Percentiles rank a stretch among this genome's conserved stretches.
phyloP scores from a whole-genome alignment of 2,329 filamentous ascomycete genomes.

The Aspergillus pseudonomiae region DNA sequence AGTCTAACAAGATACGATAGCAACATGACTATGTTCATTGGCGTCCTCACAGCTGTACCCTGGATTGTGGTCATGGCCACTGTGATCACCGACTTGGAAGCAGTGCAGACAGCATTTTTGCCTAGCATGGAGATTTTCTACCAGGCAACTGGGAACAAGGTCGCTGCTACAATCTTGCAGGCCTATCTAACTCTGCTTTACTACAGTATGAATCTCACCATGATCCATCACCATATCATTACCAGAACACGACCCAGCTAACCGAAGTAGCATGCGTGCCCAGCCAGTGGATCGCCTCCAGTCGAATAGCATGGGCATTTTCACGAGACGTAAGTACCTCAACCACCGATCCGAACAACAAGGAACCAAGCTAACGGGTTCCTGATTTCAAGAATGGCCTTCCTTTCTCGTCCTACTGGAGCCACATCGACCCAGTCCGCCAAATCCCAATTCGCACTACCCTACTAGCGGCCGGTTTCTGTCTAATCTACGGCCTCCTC shows the following conservation, averaged over 20 bases:
- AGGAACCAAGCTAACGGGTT: neutral
- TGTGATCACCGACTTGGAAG: conserved; percentile 30
- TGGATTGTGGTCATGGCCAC: conserved; percentile 30
- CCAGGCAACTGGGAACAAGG: conserved; percentile 30
- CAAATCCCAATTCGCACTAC: conserved; percentile 35
- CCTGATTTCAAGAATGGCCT: conserved; percentile 20
- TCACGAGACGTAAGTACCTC: conserved; percentile 30
- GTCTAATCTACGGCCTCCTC: conserved; percentile 34
- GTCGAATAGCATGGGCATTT: conserved; percentile 39
- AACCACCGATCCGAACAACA: neutral
- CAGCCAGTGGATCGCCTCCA: conserved; percentile 35
- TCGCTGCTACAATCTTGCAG: conserved; percentile 20
- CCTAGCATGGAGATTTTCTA: conserved; percentile 22
- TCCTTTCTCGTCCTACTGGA: conserved; percentile 29
- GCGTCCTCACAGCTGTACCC: conserved; percentile 32
- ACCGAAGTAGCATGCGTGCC: conserved; percentile 25
- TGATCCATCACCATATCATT: no score
- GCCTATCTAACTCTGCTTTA: conserved; percentile 20
- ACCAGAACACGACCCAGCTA: neutral
- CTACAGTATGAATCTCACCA: conserved; percentile 4
- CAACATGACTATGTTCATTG: conserved; percentile 32
- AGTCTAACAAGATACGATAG: conserved; percentile 11
- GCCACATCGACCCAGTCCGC: conserved; percentile 21
- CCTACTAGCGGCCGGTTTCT: conserved; percentile 28
- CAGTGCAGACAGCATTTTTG: conserved; percentile 23